Evolutionary conservation across 2,329 filamentous ascomycete species (phyloP).

Genomic region (Orbilia ellipsospora): DNA sequence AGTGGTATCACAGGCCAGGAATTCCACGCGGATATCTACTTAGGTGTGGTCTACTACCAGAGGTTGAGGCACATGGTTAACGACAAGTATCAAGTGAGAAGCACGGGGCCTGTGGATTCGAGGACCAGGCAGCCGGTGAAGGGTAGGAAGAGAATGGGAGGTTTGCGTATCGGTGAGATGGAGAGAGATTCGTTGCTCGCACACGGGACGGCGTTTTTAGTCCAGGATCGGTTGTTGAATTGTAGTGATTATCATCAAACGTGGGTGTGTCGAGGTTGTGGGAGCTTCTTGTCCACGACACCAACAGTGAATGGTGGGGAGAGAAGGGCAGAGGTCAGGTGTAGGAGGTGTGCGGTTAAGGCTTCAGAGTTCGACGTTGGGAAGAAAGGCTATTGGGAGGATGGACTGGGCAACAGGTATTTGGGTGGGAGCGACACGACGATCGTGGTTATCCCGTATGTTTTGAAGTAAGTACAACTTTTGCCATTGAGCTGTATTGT

Average conservation of each 20-base stretch:
- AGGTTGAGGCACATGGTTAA: conserved; percentile 99
- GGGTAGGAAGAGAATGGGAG: conserved; percentile 92
- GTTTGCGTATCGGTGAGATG: conserved; percentile 99
- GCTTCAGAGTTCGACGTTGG: conserved; percentile 73
- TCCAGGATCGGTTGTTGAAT: conserved; percentile 96
- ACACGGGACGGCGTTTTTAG: conserved; percentile 91
- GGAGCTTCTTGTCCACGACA: conserved; percentile 88
- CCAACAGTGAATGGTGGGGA: conserved; percentile 74
- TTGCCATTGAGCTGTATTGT: background rate
- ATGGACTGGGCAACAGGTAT: conserved; percentile 84
- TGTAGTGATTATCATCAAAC: conserved; percentile 92
- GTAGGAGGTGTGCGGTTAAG: conserved; percentile 77
- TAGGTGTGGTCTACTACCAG: conserved; percentile 98
- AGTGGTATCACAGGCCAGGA: conserved; percentile 95
- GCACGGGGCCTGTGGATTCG: conserved; percentile 88
- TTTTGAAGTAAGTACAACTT: conserved; percentile 73
- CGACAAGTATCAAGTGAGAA: conserved; percentile 98
- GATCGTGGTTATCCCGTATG: conserved; percentile 89
- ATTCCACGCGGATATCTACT: conserved; percentile 92
- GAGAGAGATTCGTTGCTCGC: conserved; percentile 94
- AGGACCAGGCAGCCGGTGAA: conserved; percentile 94
- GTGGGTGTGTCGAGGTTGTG: conserved; percentile 89
- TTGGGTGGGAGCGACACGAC: conserved; percentile 91
- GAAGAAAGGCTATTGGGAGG: conserved; percentile 84
- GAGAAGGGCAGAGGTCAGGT: conserved; percentile 78